Evolutionary conservation across 345 rosid genomes (phyloP).

Genomic region (Iberis pinnata): DNA sequence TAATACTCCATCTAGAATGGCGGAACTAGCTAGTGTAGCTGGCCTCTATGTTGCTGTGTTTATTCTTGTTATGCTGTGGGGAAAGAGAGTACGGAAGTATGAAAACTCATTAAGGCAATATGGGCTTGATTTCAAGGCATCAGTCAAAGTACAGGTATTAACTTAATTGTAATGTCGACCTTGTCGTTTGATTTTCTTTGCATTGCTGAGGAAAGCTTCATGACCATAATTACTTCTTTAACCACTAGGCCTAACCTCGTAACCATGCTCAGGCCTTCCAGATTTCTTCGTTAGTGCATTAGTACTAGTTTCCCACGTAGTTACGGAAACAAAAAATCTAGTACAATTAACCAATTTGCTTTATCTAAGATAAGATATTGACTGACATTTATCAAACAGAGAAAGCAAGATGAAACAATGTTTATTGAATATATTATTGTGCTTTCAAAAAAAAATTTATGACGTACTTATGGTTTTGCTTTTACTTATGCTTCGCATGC

Average conservation of each 20-base stretch:
- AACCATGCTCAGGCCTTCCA: not conserved
- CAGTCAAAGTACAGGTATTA: constrained; percentile 43
- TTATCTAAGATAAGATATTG: no score
- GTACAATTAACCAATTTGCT: not conserved
- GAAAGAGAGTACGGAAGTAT: constrained; percentile 68
- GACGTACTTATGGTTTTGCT: constrained; percentile 10
- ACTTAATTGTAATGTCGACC: constrained; percentile 4
- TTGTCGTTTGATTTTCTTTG: not conserved
- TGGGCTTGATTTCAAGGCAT: constrained; percentile 62
- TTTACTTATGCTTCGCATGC: not conserved
- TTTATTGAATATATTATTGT: not conserved
- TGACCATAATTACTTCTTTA: not conserved
- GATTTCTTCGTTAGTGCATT: constrained; percentile 4
- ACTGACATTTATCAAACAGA: no score
- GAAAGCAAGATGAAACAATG: no score
- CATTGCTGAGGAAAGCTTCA: not conserved
- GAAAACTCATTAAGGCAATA: constrained; percentile 66
- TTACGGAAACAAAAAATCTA: not conserved
- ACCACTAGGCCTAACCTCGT: constrained; percentile 4
- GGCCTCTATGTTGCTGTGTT: constrained; percentile 72
- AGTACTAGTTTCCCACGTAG: constrained; percentile 7
- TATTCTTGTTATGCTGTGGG: constrained; percentile 75
- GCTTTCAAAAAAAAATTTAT: not conserved
- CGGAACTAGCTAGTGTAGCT: constrained; percentile 61
- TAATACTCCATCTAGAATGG: constrained; percentile 51